Evolutionary conservation across 768 basidiomycete genomes (phyloP), one percentile per base, ranked within the genome.

Genomic region (Strobilomyces confusus): DNA sequence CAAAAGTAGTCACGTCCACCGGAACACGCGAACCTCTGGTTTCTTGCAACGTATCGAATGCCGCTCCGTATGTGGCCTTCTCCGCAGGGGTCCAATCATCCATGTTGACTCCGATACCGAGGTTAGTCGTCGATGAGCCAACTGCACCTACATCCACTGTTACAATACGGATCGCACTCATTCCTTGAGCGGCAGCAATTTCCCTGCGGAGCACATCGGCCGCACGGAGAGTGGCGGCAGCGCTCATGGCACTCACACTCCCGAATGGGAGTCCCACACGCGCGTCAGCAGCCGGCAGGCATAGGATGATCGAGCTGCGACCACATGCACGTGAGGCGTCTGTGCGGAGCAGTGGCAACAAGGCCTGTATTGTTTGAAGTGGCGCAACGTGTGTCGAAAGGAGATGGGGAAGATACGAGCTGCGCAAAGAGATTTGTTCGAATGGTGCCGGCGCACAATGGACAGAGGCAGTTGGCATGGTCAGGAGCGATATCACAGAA

Each of bases 171-270:
- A 58, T 58, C 14, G 48, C 46, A 6, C 72, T 50, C 88, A 89
- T 81, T 59, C 83, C 82, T 63, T 76, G 79, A 75, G 87, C 83
- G 1, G 77, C 73, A 52, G 82, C 81, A 6, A 86, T 80, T 72
- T 92, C 91, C 20, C 89, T 74, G 17, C 89, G 80, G 26, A 92
- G 79, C 22, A 92, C 80, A 55, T 91, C 87, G 13, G 81, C 75
- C 0, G 77, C 91, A 41, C 86, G 83, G 20, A 87, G 72, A 15
- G 85, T 90, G 46, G 83, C 81, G 5, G 83, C 84, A 29, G 86
- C 83, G 56, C 81, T 83, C 87, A 93, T 92, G 12, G 88, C 81
- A 53, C 82, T 82, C 38, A 85, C 81, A 19, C 70, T 63, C 20
- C 72, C 65, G 58, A 80, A 90, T 7, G 89, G 87, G n/a, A 90